phyloP scores from a whole-genome alignment of 257 asterid genomes.

The Rehmannia glutinosa region DNA sequence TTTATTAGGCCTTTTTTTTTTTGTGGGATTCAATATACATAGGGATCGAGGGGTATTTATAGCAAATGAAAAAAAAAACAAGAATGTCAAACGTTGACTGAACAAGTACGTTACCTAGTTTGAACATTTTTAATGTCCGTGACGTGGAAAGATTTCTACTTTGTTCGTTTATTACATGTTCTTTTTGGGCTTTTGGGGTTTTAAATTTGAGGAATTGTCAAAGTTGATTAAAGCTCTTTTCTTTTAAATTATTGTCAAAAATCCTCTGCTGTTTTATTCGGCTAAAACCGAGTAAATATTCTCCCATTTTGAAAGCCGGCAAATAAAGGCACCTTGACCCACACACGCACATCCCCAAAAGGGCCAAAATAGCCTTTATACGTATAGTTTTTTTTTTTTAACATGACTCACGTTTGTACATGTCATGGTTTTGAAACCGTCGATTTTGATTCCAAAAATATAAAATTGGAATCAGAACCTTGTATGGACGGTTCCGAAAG shows the following conservation, averaged over 20 bases:
- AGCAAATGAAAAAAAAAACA: no score
- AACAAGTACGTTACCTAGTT: slow-evolving; percentile 1
- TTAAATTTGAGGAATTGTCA: no score
- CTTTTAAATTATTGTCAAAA: no score
- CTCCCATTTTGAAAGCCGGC: not conserved
- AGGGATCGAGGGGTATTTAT: no score
- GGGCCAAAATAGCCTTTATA: not conserved
- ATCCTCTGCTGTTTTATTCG: not conserved
- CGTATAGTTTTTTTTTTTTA: no score
- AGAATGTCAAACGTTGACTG: slow-evolving; percentile 13
- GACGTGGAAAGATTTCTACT: not conserved
- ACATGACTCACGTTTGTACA: no score
- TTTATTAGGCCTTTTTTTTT: no score
- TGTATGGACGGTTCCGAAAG: no score
- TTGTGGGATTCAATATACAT: no score
- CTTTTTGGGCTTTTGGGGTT: not conserved
- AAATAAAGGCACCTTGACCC: not conserved
- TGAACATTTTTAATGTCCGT: slow-evolving; percentile 11
- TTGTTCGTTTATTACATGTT: slow-evolving; percentile 1
- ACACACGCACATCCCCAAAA: not conserved
- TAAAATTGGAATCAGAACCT: no score
- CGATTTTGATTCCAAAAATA: no score
- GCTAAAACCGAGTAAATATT: slow-evolving; percentile 4
- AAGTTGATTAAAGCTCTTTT: not conserved
- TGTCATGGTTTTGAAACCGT: no score